Evolutionary conservation across 2,329 filamentous ascomycete genomes (phyloP), one percentile per base, ranked within the genome.

Genomic region (Phialophora tarda): DNA sequence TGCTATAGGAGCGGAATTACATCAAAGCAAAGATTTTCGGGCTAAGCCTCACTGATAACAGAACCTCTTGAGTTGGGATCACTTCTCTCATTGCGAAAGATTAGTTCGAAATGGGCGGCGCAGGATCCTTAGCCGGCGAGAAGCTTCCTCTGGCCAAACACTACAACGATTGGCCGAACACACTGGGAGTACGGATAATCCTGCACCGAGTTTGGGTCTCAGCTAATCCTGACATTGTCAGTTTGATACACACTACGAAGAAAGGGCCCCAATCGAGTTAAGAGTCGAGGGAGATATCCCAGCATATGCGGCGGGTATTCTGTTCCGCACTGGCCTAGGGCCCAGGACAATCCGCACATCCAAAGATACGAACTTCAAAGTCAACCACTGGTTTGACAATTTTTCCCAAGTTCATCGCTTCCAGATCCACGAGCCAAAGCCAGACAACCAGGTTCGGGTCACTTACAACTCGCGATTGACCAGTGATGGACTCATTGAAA

Each of bases 351-450:
- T 92, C 2, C 81, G 88, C n/a, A 87, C 86, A 0, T 77, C 85
- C 2, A 81, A 82, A 3, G 86, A 87, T n/a, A 78, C 78, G 14
- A 85, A 82, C 0, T 88, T 88, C 73, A 80, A 82, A 34, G 82
- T 89, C 12, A 85, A 83, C 0, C 91, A 95, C 76, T 95, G 91
- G 91, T 95, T 95, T 71, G 92, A 95, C 74, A 90, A 90, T 5
- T 69, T 72, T 51, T 85, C 87, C 2, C 86, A 91, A 63, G 82
- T 87, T 0, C 90, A 94, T 78, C 87, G 86, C 30, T 94, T 94
- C 74, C 84, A 91, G 64, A 89, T 94, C 34, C 73, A 86, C 2
- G 75, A 83, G 0, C 69, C 81, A 0, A 72, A 74, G 1, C 72
- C 77, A 3, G 64, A 78, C 21, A 73, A 65, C 30, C 74, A 74